Evolutionary conservation across 306 rosid genomes (phyloP), one percentile per base, ranked within the genome.

Genomic region (Pyrus pyrifolia): DNA sequence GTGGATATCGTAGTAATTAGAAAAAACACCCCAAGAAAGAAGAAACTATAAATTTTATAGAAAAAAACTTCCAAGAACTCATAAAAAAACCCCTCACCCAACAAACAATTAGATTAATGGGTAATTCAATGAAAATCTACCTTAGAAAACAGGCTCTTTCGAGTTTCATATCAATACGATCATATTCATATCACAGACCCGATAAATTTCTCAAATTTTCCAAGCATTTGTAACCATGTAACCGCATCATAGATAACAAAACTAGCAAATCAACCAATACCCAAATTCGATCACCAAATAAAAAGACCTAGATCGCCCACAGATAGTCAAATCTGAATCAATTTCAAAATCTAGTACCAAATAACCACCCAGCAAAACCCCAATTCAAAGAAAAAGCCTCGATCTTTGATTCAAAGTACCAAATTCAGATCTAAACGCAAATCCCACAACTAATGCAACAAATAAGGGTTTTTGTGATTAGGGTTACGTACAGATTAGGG

Each of bases 401-500:
- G 14, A 31, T 17, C 14, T 61, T 29, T 61, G 53, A 72, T 35
- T 25, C 5, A 58, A 27, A 72, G 9, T 4, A 13, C 18, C n/a
- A 6, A 59, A 59, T 38, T 35, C 67, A 38, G 27, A 73, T 57
- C 68, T 3, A 23, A 49, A 35, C 14, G 18, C 55, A 49, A 35
- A 3, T 35, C 23, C 2, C 8, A 27, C 19, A 4, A 31, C 8
- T 17, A 17, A 64, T 64, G 68, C 68, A 15, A 58, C 11, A 30
- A 29, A 19, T 0, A 10, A 51, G 42, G 4, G 67, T 1, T 62
- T 15, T 29, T 4, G n/a, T 14, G 17, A 35, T 73, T 60, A 55
- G 66, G 69, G 76, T 11, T 11, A 78, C 96, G 17, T 81, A 95
- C 98, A 90, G 65, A 92, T 11, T 65, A 93, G 83, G 40, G 98